Conservation (phyloP, 352 stramenopile species). For the Pythium insidiosum region DNA sequence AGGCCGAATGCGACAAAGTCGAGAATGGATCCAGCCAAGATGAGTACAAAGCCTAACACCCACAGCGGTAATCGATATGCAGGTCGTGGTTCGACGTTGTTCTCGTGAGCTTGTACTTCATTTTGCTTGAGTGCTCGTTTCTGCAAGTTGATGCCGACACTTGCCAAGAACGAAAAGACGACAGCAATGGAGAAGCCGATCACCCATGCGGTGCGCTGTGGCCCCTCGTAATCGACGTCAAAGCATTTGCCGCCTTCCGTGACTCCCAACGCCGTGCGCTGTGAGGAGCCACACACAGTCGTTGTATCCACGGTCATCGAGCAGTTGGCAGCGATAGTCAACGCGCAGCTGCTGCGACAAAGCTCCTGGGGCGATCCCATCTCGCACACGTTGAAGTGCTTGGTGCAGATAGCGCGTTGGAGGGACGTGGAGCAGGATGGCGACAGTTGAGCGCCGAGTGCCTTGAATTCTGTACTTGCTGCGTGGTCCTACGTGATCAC, state of each 20-base stretch:
- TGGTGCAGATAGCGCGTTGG: too few relatives aligned
- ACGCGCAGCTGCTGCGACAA: slow-evolving; percentile 37
- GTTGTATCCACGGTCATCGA: slow-evolving; percentile 8
- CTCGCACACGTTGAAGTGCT: slow-evolving; percentile 63
- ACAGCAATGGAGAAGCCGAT: slow-evolving; percentile 74
- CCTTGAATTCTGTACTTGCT: slow-evolving; percentile 24
- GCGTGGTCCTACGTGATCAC: slow-evolving; percentile 35
- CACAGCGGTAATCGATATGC: slow-evolving; percentile 79
- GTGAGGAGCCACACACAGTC: slow-evolving; percentile 21
- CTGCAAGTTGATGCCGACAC: slow-evolving; percentile 80
- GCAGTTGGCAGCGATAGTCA: slow-evolving; percentile 35
- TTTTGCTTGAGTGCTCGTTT: slow-evolving; percentile 83
- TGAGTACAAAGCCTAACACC: slow-evolving; percentile 77
- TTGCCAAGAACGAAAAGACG: slow-evolving; percentile 77
- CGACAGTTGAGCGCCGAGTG: slow-evolving; percentile 14
- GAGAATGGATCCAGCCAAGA: slow-evolving; percentile 71
- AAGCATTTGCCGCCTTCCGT: slow-evolving; percentile 64
- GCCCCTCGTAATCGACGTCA: slow-evolving; percentile 46
- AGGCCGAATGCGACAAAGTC: slow-evolving; percentile 90
- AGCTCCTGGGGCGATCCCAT: slow-evolving; percentile 51
- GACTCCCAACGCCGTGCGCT: slow-evolving; percentile 16
- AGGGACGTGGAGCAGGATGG: slow-evolving; percentile 27
- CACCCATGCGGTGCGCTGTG: slow-evolving; percentile 60
- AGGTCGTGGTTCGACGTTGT: slow-evolving; percentile 34
- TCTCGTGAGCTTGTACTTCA: slow-evolving; percentile 44